Evolutionary conservation across 1,284 basidiomycete species (phyloP), one percentile per base, ranked within the genome.

Genomic region (Fistulina hepatica): DNA sequence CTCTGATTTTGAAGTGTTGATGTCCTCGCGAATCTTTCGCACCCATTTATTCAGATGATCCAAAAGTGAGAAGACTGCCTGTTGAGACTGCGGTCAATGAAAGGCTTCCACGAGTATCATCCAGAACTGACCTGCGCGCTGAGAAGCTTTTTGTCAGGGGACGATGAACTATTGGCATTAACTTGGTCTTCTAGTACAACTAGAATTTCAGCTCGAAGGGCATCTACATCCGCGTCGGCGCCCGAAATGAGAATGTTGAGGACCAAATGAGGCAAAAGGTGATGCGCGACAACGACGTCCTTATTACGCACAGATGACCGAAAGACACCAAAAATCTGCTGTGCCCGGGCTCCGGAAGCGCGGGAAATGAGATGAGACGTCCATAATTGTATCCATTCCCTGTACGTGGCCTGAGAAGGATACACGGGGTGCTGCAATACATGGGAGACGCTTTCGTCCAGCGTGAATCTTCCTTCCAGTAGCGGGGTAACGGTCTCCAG

Each of bases 371-470:
- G 73, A 53, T 88, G 73, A 9, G 74, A 71, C 0, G 86, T 80
- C 93, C 94, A 98, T 0, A 73, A 58, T 48, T 95, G 90, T 16
- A 98, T 71, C 95, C 95, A 99, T 57, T 98, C 93, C 33, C 93
- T 78, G 58, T 95, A 98, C 0, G 89, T 91, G 4, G 71, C 58
- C 38, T 80, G 71, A 3, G 64, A 62, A 1, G 71, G 66, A 59
- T 97, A 99, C 38, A 97, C 76, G 3, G 92, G 91, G 47, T 78
- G 71, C 21, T 6, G 62, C 53, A 15, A 59, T n/a, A n/a, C n/a
- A n/a, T n/a, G n/a, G n/a, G n/a, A n/a, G n/a, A n/a, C n/a, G 53
- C 6, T 51, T 44, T 2, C 55, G 48, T 16, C 60, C 9, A 76
- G 54, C 2, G 64, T 65, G 53, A 82, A 92, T 19, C 76, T 73